A percentile compares a stretch with the other conserved stretches of the same genome.
These are phyloP conservation scores for Allium fistulosum DNA, from an alignment of 106 monocot genomes.

Conservation along the genomic window DNA sequence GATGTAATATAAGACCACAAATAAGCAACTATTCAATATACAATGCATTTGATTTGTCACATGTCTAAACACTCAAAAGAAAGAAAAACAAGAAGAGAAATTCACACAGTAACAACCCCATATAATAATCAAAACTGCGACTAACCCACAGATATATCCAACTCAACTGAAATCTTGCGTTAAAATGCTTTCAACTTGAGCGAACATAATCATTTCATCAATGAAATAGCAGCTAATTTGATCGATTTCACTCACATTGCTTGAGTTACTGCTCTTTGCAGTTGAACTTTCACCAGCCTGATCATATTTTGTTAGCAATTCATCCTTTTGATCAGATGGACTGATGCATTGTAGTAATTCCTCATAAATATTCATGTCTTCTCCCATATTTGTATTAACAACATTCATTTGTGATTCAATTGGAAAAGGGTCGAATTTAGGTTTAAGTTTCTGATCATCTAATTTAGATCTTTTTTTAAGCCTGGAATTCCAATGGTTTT, in stretches of 20 bases:
- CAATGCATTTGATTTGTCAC: too few relatives aligned
- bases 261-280: constrained; percentile 1
- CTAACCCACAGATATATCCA: too few relatives aligned
- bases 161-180: neutral
- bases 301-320: neutral
- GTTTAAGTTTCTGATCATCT: constrained; percentile 3
- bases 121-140: too few relatives aligned
- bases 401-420: neutral
- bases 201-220: neutral
- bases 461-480: constrained; percentile 28
- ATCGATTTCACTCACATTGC: neutral
- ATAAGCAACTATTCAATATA: too few relatives aligned
- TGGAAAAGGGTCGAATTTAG: constrained; percentile 26
- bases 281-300: neutral
- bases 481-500: constrained; percentile 48
- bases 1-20: too few relatives aligned
- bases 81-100: too few relatives aligned
- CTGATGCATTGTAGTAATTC: neutral
- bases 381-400: too few relatives aligned
- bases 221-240: neutral
- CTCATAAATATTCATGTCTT: neutral
- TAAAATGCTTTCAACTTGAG: neutral
- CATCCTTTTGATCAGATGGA: neutral
- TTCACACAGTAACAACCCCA: too few relatives aligned
- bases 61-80: too few relatives aligned